phyloP scores from a whole-genome alignment of 2,329 filamentous ascomycete genomes.

The Fonsecaea pedrosoi region DNA sequence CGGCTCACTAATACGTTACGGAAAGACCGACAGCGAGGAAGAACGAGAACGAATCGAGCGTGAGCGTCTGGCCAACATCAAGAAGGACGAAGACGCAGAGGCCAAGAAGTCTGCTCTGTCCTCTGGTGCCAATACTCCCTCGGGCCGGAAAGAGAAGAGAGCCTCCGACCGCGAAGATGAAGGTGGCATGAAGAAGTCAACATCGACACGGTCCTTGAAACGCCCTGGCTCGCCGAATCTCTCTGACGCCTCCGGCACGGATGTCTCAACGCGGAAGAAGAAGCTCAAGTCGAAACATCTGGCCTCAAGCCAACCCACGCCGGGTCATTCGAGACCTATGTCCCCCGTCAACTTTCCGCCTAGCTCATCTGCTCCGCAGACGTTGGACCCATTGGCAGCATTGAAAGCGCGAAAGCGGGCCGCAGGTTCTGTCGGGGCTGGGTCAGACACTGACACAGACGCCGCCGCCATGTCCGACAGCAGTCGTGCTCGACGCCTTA shows the following conservation, averaged over 20 bases:
- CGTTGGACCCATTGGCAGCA: slow-evolving; percentile 23
- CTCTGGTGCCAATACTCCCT: slow-evolving; percentile 71
- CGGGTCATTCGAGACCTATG: slow-evolving; percentile 41
- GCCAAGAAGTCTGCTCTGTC: slow-evolving; percentile 62
- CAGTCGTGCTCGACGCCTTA: slow-evolving; percentile 31
- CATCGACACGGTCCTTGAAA: slow-evolving; percentile 70
- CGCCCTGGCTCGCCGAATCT: slow-evolving; percentile 83
- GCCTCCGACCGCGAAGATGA: slow-evolving; percentile 40
- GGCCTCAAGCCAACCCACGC: slow-evolving; percentile 58
- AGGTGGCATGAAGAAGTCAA: slow-evolving; percentile 54
- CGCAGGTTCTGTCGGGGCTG: slow-evolving; percentile 20
- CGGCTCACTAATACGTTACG: slow-evolving; percentile 38
- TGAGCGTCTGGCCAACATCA: slow-evolving; percentile 59
- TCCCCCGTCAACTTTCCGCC: slow-evolving; percentile 34
- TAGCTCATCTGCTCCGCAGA: slow-evolving; percentile 27
- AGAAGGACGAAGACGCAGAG: slow-evolving; percentile 57
- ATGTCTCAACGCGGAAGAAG: slow-evolving; percentile 67
- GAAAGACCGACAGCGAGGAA: slow-evolving; percentile 58
- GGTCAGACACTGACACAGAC: slow-evolving; percentile 38
- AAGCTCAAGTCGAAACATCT: slow-evolving; percentile 77
- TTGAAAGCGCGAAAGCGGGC: slow-evolving; percentile 25
- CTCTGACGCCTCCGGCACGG: slow-evolving; percentile 90
- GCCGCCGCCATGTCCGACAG: slow-evolving; percentile 37
- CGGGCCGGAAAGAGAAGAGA: slow-evolving; percentile 62
- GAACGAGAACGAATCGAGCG: slow-evolving; percentile 62